A percentile compares a stretch with the other conserved stretches of the same genome.
These are phyloP conservation scores for Thelephora aurantiotincta DNA, from an alignment of 768 basidiomycete species.

Conservation along the genomic window DNA sequence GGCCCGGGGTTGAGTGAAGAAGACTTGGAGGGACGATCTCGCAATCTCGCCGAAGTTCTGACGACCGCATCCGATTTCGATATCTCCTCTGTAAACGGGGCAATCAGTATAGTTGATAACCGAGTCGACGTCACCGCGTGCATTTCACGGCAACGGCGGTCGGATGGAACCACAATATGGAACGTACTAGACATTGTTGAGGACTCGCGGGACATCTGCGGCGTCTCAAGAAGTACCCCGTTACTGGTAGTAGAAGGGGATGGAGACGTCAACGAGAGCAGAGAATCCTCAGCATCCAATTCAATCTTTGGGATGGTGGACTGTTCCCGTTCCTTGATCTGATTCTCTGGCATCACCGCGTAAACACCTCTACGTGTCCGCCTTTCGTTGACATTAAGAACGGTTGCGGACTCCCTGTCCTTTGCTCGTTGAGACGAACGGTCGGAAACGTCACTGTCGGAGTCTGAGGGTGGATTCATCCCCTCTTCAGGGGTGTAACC, in stretches of 20 bases:
- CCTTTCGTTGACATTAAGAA: conserved; percentile 60
- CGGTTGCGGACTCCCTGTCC: conserved; percentile 9
- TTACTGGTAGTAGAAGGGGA: background rate
- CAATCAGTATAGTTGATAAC: too few species aligned
- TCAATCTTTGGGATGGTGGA: conserved; percentile 51
- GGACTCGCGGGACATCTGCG: conserved; percentile 5
- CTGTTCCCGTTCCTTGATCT: conserved; percentile 32
- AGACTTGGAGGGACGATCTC: conserved; percentile 8
- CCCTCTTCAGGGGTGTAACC: conserved; percentile 50
- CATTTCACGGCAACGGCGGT: too few species aligned
- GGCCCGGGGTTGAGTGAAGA: conserved; percentile 5
- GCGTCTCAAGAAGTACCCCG: conserved; percentile 3
- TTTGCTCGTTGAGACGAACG: conserved; percentile 1
- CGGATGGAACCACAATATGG: background rate
- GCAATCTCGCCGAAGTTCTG: conserved; percentile 8
- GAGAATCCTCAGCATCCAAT: conserved; percentile 33
- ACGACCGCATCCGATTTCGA: conserved; percentile 6
- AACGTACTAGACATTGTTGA: conserved; percentile 6
- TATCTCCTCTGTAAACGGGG: background rate
- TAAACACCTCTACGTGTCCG: conserved; percentile 76
- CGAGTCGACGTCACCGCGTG: too few species aligned
- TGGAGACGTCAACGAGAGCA: conserved; percentile 14
- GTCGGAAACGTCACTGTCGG: conserved; percentile 34
- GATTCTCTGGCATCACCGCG: conserved; percentile 36
- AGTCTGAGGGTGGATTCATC: conserved; percentile 18